These are phyloP conservation scores for Calonectria naviculata DNA, from an alignment of 2,329 filamentous ascomycete genomes.

Conservation along the genomic window DNA sequence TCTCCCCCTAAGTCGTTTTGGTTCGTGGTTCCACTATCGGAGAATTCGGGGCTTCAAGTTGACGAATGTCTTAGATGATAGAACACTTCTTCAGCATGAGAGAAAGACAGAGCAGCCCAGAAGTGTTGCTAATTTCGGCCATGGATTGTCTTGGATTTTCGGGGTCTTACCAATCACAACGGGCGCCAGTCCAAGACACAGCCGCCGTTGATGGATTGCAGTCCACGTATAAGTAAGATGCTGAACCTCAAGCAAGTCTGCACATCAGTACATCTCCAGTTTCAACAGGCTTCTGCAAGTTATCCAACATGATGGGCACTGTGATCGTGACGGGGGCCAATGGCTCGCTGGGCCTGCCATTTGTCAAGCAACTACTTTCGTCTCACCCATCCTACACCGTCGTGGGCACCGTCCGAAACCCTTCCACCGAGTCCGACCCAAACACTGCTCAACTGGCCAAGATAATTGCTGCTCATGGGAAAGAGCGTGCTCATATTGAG, in stretches of 20 bases:
- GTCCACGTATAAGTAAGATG: background rate
- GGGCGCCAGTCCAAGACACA: background rate
- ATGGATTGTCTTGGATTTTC: background rate
- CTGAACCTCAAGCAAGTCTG: background rate
- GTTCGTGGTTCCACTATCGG: background rate
- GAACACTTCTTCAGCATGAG: background rate
- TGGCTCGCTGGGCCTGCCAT: constrained; percentile 42
- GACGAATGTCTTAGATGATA: background rate
- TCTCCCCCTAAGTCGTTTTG: too few species aligned
- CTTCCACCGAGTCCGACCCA: constrained; percentile 37
- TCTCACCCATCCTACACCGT: constrained; percentile 36
- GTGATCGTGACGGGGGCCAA: constrained; percentile 52
- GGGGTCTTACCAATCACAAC: background rate
- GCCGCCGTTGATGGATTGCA: background rate
- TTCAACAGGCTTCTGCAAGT: background rate
- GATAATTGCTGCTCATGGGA: constrained; percentile 19
- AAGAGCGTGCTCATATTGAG: constrained; percentile 20
- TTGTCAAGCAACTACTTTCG: constrained; percentile 23
- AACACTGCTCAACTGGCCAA: constrained; percentile 44
- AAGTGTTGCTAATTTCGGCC: background rate
- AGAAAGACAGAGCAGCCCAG: background rate
- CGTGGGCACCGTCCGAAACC: constrained; percentile 47
- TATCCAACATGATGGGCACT: constrained; percentile 42
- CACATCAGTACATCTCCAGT: background rate
- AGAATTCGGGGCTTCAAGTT: background rate